These are phyloP conservation scores for Oryza australiensis DNA, from an alignment of 176 grass and related monocot genomes.

Conservation along the genomic window DNA sequence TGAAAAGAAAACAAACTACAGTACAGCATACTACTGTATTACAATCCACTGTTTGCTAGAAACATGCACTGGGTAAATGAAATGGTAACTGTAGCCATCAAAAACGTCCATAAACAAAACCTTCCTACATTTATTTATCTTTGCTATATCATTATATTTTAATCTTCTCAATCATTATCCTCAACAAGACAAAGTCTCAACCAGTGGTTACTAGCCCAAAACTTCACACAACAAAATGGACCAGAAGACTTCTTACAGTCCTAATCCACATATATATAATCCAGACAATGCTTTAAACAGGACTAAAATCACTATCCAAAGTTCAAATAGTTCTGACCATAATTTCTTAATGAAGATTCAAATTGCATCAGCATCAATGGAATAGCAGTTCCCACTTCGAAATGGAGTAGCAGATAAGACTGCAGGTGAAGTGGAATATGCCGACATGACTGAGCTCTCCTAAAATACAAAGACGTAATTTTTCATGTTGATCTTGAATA, in stretches of 20 bases:
- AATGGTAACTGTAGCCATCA: not conserved
- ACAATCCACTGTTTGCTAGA: not conserved
- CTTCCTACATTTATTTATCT: not conserved
- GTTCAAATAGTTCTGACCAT: not conserved
- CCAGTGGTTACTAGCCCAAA: not conserved
- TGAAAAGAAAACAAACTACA: not conserved
- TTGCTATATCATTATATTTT: not conserved
- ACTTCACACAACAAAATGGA: not conserved
- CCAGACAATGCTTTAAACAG: not conserved
- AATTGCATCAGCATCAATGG: not conserved
- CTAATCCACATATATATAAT: not conserved
- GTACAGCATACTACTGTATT: not conserved
- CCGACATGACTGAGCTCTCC: not conserved
- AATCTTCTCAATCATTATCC: slow-evolving; percentile 1
- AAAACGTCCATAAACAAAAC: not conserved
- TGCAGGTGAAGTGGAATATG: slow-evolving; percentile 2
- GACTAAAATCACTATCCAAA: not conserved
- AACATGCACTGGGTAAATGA: not conserved
- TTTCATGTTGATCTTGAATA: slow-evolving; percentile 25
- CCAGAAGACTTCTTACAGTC: not conserved
- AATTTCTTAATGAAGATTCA: slow-evolving; percentile 1
- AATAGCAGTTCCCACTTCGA: not conserved
- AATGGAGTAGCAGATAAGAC: not conserved
- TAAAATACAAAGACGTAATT: slow-evolving; percentile 15
- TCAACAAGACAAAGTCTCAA: not conserved